Evolutionary conservation across 2,329 filamentous ascomycete genomes (phyloP), one percentile per base, ranked within the genome.

Genomic region (Hymenoscyphus albidus): DNA sequence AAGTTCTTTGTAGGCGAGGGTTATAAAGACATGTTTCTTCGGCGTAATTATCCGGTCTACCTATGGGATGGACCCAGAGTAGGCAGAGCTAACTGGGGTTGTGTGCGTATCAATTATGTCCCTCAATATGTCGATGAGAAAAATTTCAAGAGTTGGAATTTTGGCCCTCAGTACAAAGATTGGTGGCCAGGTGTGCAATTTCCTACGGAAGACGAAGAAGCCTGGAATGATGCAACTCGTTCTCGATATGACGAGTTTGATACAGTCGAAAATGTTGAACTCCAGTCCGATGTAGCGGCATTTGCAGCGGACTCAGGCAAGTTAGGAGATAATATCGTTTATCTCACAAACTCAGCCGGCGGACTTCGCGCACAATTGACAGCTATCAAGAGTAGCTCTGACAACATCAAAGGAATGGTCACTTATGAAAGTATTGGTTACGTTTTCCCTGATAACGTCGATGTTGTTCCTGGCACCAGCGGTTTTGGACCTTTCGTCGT

Each of bases 21-120:
- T 22, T 68, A 64, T 64, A 68, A 68, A 62, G 66, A 66, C 58
- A 57, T 64, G 18, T 64, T 62, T 38, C 61, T 68, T 3, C 61
- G 60, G 1, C 62, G 44, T n/a, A 44, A 64, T 64, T 69, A 64
- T 57, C 67, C 65, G 3, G 61, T 63, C 32, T 67, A 61, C 42
- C 67, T 65, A 12, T 67, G 64, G 67, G 63, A 66, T 35, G 63
- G 63, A 16, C 67, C 63, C 2, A 57, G 63, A n/a, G 62, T 67
- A 0, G 66, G 66, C 2, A 62, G 66, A n/a, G 62, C 66, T 3
- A 68, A 68, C 38, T 68, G 62, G 62, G 59, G 22, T 2, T 66
- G 64, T 22, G 59, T 60, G 2, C 31, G 38, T 1, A 61, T 65
- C 16, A 58, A 27, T n/a, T 68, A 68, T 32, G 51, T 38, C 7